Conservation (phyloP, 345 rosid genomes). For the Hibiscus trionum region DNA sequence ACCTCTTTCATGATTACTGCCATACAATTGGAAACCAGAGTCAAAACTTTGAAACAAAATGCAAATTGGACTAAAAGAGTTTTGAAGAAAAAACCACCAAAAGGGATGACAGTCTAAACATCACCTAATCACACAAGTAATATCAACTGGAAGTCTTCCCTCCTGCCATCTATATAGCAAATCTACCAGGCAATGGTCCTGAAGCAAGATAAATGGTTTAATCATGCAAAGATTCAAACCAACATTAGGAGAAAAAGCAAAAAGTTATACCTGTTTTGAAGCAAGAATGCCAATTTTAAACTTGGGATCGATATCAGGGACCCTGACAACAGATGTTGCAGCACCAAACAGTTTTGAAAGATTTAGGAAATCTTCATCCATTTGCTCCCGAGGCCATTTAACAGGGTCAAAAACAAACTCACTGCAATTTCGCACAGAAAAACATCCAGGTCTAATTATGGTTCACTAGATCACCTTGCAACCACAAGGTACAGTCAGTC, state of each 20-base stretch:
- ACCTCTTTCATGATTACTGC: constrained; percentile 86
- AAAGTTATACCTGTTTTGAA: constrained; percentile 61
- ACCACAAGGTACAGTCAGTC: background rate
- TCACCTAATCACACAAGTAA: constrained; percentile 87
- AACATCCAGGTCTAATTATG: constrained; percentile 1
- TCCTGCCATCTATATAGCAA: constrained; percentile 87
- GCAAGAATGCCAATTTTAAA: constrained; percentile 81
- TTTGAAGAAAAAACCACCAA: background rate
- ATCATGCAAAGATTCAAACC: background rate
- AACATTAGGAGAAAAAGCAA: background rate
- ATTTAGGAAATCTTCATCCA: constrained; percentile 63
- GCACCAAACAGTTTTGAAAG: constrained; percentile 54
- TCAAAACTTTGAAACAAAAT: background rate
- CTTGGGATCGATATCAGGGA: constrained; percentile 72
- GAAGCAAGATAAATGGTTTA: constrained; percentile 15
- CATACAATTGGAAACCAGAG: constrained; percentile 9
- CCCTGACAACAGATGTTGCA: constrained; percentile 62
- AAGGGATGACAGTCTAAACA: background rate
- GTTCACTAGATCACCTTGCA: background rate
- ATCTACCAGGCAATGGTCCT: constrained; percentile 93
- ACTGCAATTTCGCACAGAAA: constrained; percentile 28
- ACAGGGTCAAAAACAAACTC: constrained; percentile 68
- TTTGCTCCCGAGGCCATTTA: constrained; percentile 70
- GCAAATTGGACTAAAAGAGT: constrained; percentile 1
- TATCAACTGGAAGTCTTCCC: constrained; percentile 78